phyloP scores from a whole-genome alignment of 495 filamentous ascomycete species.

The Daldinia bambusicola region DNA sequence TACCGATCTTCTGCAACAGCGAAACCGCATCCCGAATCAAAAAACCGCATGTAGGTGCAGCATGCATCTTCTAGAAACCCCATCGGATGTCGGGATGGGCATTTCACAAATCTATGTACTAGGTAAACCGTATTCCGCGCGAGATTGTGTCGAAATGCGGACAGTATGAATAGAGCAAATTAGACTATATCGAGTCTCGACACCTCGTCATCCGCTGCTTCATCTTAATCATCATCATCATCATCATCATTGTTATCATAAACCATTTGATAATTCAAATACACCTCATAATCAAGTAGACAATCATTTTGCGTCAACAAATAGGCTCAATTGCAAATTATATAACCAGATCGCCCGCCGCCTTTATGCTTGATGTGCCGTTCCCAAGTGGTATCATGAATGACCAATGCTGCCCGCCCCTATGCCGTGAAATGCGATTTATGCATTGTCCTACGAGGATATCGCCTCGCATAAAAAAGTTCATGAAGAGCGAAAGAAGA shows the following conservation, averaged over 20 bases:
- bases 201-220: background rate
- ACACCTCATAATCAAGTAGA: slow-evolving; percentile 9
- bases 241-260: background rate
- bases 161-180: background rate
- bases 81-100: background rate
- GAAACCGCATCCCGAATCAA: background rate
- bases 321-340: slow-evolving; percentile 42
- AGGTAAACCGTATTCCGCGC: background rate
- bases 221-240: background rate
- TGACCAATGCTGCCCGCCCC: slow-evolving; percentile 44
- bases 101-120: slow-evolving; percentile 3
- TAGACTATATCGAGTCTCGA: background rate
- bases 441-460: slow-evolving; percentile 31
- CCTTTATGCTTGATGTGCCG: slow-evolving; percentile 43
- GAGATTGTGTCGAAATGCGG: background rate
- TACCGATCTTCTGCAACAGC: background rate
- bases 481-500: slow-evolving; percentile 40
- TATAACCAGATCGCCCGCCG: slow-evolving; percentile 44
- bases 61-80: slow-evolving; percentile 3
- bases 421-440: slow-evolving; percentile 35
- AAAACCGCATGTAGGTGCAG: background rate
- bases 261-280: background rate
- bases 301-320: slow-evolving; percentile 19
- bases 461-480: slow-evolving; percentile 18
- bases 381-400: slow-evolving; percentile 49